These are phyloP conservation scores for Eucalyptus victrix DNA, from an alignment of 345 rosid genomes.

Conservation along the genomic window DNA sequence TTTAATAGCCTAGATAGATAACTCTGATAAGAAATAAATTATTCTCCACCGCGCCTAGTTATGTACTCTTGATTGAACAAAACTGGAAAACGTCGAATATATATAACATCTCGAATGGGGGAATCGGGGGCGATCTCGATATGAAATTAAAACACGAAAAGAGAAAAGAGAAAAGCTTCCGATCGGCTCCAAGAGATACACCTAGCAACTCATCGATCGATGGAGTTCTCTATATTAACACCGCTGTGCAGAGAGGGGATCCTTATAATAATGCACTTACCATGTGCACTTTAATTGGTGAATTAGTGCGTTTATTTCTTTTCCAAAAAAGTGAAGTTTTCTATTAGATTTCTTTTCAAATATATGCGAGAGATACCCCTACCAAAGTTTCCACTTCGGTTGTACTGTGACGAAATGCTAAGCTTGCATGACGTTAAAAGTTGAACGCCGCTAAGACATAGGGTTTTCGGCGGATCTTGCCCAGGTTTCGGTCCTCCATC, in stretches of 20 bases:
- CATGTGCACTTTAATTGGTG: neutral
- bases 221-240: neutral
- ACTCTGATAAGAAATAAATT: neutral
- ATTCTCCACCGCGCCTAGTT: neutral
- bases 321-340: neutral
- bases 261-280: neutral
- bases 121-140: neutral
- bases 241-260: neutral
- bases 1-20: neutral
- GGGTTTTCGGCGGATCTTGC: neutral
- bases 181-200: neutral
- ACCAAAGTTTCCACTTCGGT: neutral
- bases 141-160: neutral
- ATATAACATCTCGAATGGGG: neutral
- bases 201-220: neutral
- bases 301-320: neutral
- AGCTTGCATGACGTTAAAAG: neutral
- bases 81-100: neutral
- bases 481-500: neutral
- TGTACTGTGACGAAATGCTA: neutral
- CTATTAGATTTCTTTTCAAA: neutral
- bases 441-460: neutral
- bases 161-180: neutral
- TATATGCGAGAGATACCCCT: neutral
- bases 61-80: neutral